Base-by-base conservation (phyloP, 1,284 basidiomycete species). In the Apiotrichum gamsii region DNA sequence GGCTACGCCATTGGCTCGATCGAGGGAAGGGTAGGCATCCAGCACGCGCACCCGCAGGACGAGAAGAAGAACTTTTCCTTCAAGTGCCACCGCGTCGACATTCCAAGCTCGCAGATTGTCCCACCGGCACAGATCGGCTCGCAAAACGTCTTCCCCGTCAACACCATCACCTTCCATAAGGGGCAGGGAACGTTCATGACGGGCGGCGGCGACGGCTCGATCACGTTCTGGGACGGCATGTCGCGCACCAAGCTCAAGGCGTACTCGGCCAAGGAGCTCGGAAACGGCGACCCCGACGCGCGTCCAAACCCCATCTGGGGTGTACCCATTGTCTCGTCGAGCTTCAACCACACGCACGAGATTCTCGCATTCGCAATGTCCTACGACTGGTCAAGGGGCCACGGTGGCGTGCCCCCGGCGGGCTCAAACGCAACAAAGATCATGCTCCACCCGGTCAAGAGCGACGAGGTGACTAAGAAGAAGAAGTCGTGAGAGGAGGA, bases 21-120 rank as follows among this genome's bases (percentile, higher is more conserved):
- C 11, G 94, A 98, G 72, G 94, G 94, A 9, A 80, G 94, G 41
- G 90, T 97, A 0, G 93, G 89, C 2, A 91, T 98, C 52, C 94
- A 97, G 86, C 95, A 56, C 56, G 64, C 45, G 52, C 62, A 42
- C 54, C 46, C 23, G 56, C 44, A 13, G 11, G 60, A 64, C 40
- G 58, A 67, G 19, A 63, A 60, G 48, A 80, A 82, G 67, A 94
- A 94, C 74, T 95, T 94, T 68, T 90, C 88, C 0, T 97, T 97
- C 80, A 94, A 91, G 64, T 96, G 93, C 64, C 93, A 96, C 69
- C 87, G 93, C 33, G 81, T 82, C 44, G 88, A 91, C 43, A 61
- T 67, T 24, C 58, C 62, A 4, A 41, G 38, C n/a, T 49, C 51
- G 18, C 64, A 61, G 59, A 60, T 60, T 3, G 60, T 53, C 11